Evolutionary conservation across 108 stramenopile species (phyloP), one percentile per base, ranked within the genome.

Genomic region (Cylindrotheca fusiformis): DNA sequence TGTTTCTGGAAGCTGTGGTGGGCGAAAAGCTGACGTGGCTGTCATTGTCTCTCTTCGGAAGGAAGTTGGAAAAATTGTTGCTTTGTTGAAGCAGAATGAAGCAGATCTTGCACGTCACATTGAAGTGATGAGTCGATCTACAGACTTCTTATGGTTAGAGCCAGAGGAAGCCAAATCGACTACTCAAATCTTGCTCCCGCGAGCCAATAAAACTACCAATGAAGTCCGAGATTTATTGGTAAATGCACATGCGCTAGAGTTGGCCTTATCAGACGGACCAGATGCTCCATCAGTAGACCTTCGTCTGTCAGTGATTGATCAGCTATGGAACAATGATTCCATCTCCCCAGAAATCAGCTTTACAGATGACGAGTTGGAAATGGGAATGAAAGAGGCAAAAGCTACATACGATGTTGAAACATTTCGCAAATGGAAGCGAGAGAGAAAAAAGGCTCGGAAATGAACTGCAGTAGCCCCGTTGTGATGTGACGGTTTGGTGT

Each of bases 361-460:
- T 55, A 68, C 77, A n/a, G 72, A 79, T 1, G 78, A 77, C 4
- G 84, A 85, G 36, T 52, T 89, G 29, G 29, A 48, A 31, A 58
- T 86, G 52, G 66, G 55, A 47, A 77, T 78, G 72, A 78, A 70
- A 55, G 84, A 82, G 48, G 87, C 87, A 19, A 84, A 86, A 52
- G 20, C 62, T 10, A 76, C 70, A 47, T 88, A 68, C 54, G 77
- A 83, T 30, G 48, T 75, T 27, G 87, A 77, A 2, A 78, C 77
- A 5, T 80, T 88, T 20, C 77, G 84, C 21, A 60, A 68, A 53
- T 88, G 87, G 87, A 84, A 84, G 53, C 61, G 80, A 32, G 76
- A 75, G 0, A 58, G 52, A 30, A 77, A 77, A 32, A 81, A 81
- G 33, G 32, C 27, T 41, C 36, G 14, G 14, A 41, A 41, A 14